Base-by-base conservation (phyloP, 371 early-diverging fungal genomes). In the Rhizopus stolonifer region DNA sequence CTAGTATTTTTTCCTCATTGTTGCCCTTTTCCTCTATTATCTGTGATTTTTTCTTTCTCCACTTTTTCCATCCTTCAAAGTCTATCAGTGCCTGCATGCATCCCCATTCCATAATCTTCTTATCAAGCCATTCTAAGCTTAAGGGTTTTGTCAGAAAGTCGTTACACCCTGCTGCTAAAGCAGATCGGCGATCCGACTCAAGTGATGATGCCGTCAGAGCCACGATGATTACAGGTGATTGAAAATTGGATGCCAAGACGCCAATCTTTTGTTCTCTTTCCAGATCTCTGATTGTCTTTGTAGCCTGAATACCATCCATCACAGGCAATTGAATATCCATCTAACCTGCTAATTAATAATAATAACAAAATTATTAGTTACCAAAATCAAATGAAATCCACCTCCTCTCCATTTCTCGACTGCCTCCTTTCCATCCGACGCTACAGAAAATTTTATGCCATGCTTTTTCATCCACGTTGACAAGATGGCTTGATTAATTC, bases 81-180 rank as follows among this genome's bases (percentile, higher is more conserved):
- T 93, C 92, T 50, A 94, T 92, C 42, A 94, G 65, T 0, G 92
- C 91, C 62, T 94, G 94, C 89, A 94, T 94, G 49, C 89, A 87
- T 5, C 92, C 94, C 94, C 94, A 94, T 62, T 94, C 94, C 46
- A 86, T 80, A 48, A 92, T 90, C 72, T 92, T 92, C 56, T 85
- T 81, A 58, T 87, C 88, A 7, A 94, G 65, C 94, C 94, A 94
- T 25, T 81, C 79, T 15, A 90, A 65, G 52, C 85, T 86, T 13
- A 92, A 86, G 0, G 94, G 94, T 57, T 94, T 92, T 14, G 88
- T 91, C 54, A 94, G 60, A 58, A 90, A 92, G 67, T 94, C 94
- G 62, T 94, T 92, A 54, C 94, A 94, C 0, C 94, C 94, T 1
- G 92, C 94, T 21, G 85, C 79, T 17, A 93, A 67, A 2, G 94